A percentile compares a stretch with the other conserved stretches of the same genome.
Evolutionary conservation across 2,329 filamentous ascomycete genomes (phyloP).

Genomic region (Paecilomyces sp.): DNA sequence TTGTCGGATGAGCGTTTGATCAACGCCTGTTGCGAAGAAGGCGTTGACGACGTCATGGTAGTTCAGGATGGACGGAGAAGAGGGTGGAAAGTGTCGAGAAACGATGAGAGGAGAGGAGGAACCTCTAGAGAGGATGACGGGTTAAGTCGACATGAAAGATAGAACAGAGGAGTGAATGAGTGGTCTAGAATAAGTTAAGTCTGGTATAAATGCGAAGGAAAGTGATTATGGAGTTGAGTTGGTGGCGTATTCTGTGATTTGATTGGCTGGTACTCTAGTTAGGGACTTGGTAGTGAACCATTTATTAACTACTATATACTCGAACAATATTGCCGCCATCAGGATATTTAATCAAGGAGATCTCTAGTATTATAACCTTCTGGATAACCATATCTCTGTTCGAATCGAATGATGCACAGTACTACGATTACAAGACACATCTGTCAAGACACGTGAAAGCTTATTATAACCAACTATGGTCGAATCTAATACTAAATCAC

Average conservation of each 20-base stretch:
- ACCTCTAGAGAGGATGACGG: slow-evolving; percentile 5
- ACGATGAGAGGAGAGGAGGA: slow-evolving; percentile 4
- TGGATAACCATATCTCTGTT: too few species aligned
- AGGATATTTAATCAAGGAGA: too few species aligned
- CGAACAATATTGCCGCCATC: too few species aligned
- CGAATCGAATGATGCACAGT: too few species aligned
- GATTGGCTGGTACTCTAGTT: background rate
- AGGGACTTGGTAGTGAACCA: too few species aligned
- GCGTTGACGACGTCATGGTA: slow-evolving; percentile 19
- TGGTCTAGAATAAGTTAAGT: background rate
- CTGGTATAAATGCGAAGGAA: too few species aligned
- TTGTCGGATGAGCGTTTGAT: slow-evolving; percentile 27
- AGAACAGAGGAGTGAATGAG: background rate
- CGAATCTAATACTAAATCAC: slow-evolving; percentile 8
- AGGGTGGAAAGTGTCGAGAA: background rate
- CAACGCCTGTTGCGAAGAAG: slow-evolving; percentile 22
- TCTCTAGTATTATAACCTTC: too few species aligned
- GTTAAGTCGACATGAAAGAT: slow-evolving; percentile 1
- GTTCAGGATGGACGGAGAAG: background rate
- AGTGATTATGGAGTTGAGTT: background rate
- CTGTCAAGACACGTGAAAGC: background rate
- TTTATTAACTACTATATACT: too few species aligned
- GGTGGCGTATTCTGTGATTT: background rate
- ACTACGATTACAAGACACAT: background rate
- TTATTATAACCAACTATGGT: background rate